Percentiles rank a stretch among this genome's conserved stretches.
These are phyloP conservation scores for Phytopythium mirpurense DNA, from an alignment of 352 stramenopile species.

Conservation along the genomic window DNA sequence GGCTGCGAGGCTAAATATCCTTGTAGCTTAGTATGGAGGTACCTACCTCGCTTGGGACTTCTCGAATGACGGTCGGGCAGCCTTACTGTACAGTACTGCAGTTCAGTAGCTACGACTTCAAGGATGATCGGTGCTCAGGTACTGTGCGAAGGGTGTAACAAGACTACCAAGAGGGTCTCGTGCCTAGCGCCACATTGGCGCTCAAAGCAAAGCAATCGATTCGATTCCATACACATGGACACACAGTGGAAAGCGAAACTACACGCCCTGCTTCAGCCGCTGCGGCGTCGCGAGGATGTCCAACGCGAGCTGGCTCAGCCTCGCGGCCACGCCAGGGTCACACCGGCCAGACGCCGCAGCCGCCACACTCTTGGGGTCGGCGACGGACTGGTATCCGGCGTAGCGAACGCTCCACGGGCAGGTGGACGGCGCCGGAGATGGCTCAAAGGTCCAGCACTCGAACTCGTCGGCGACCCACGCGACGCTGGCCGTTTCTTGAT, in stretches of 20 bases:
- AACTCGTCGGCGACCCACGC: background rate
- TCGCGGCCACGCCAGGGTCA: background rate
- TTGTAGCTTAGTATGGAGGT: too few relatives aligned
- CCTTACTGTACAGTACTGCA: too few relatives aligned
- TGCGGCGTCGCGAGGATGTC: background rate
- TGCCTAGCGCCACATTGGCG: too few relatives aligned
- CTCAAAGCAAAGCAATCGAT: background rate
- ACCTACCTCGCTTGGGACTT: too few relatives aligned
- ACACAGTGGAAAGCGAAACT: background rate
- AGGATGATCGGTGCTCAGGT: too few relatives aligned
- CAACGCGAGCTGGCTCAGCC: background rate
- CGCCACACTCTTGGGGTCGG: background rate
- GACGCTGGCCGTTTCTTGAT: background rate
- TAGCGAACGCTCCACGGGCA: background rate
- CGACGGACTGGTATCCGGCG: background rate
- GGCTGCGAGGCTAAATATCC: too few relatives aligned
- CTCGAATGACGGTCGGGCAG: too few relatives aligned
- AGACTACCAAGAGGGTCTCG: too few relatives aligned
- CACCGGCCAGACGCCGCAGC: background rate
- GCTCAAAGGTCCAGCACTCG: background rate
- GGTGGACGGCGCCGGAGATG: background rate
- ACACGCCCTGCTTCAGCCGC: background rate
- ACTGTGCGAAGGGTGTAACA: too few relatives aligned
- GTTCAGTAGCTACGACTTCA: too few relatives aligned
- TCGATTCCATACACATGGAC: background rate